Evolutionary conservation across 2,329 filamentous ascomycete species (phyloP), one percentile per base, ranked within the genome.

Genomic region (Zymoseptoria ardabiliae): DNA sequence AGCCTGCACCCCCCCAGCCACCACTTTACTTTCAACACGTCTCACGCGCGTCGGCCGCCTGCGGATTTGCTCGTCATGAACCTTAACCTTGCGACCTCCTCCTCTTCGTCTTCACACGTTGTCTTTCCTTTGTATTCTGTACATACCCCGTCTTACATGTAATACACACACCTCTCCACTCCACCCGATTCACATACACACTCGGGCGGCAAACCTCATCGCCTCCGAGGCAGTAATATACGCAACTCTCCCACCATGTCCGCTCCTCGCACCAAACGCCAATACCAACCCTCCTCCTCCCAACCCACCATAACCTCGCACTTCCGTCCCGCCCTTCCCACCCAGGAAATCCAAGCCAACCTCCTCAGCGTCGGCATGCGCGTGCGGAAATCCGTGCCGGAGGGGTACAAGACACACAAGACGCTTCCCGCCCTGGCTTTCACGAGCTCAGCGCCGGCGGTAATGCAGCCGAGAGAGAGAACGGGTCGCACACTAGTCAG

Each of bases 331-430:
- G 35, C 35, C 35, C 35, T 45, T 4, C 35, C 35, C 17, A 17
- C 35, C 35, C 5, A 17, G 22, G 79, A 79, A 7, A 81, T 95
- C 30, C 90, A 96, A 74, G 82, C 91, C 41, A 89, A 89, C 63
- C 85, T 97, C n/a, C 80, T 97, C 50, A 90, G 83, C 68, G 93
- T 97, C 64, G 93, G 93, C 69, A 97, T 97, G 91, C 87, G 93
- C 22, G 83, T 97, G 55, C 88, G 93, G 71, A 97, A 97, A 77
- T 89, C 89, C 10, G 89, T 97, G 7, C 88, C 91, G 0, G 92
- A 97, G 72, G 93, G 93, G 61, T 97, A 97, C 81, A 95, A 96
- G 78, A 96, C 90, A 1, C 82, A 82, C 73, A 72, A 76, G 62
- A 78, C 70, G 2, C 28, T 71, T 20, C 63, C 63, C 5, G 9